A percentile compares a stretch with the other conserved stretches of the same genome.
These are phyloP conservation scores for Auriscalpium vulgare DNA, from an alignment of 768 basidiomycete species.

Conservation along the genomic window DNA sequence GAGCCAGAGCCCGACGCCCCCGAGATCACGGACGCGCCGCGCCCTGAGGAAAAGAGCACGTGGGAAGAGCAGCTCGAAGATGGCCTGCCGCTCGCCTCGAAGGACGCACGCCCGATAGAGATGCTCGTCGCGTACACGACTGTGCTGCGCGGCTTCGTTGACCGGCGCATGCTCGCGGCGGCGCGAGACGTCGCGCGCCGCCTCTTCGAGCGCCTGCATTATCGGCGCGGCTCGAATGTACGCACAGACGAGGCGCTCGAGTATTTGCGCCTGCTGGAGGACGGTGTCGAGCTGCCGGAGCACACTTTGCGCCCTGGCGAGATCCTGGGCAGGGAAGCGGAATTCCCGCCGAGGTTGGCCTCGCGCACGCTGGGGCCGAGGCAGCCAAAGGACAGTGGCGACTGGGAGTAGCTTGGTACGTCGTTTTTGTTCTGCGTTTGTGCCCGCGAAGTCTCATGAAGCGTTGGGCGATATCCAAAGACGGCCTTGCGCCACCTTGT, in stretches of 20 bases:
- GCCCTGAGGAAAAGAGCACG: neutral
- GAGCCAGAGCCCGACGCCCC: too few species aligned
- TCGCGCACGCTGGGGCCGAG: too few species aligned
- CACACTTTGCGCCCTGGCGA: too few species aligned
- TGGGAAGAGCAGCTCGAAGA: neutral
- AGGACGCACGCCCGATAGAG: conserved; percentile 14
- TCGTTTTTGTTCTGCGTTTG: too few species aligned
- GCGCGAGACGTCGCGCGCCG: conserved; percentile 26
- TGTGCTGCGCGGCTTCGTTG: conserved; percentile 31
- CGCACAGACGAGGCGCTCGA: neutral
- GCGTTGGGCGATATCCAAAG: too few species aligned
- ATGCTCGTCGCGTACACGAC: conserved; percentile 29
- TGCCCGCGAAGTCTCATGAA: too few species aligned
- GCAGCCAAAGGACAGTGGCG: too few species aligned
- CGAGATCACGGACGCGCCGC: neutral
- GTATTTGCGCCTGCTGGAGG: neutral
- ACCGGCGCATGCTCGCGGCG: conserved; percentile 20
- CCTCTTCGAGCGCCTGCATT: conserved; percentile 16
- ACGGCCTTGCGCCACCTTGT: too few species aligned
- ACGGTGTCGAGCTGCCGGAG: neutral
- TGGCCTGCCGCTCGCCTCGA: neutral
- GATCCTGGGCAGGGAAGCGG: too few species aligned
- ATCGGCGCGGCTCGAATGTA: conserved; percentile 18
- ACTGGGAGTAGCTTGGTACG: too few species aligned
- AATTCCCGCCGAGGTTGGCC: too few species aligned